Base-by-base conservation (phyloP, 495 filamentous ascomycete genomes). In the Penicillium verhagenii region DNA sequence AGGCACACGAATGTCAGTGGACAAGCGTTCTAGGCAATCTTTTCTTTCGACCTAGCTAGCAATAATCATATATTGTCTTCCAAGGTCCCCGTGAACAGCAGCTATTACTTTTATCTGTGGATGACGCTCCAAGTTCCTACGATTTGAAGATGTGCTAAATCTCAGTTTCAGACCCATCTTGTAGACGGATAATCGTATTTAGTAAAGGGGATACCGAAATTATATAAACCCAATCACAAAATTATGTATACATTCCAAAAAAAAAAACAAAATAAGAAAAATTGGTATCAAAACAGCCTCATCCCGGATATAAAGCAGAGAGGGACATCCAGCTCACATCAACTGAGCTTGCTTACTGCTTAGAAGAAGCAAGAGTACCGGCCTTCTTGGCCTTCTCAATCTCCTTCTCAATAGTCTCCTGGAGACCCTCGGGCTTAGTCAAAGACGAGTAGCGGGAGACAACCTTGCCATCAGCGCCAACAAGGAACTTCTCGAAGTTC, bases 401-500 rank as follows among this genome's bases (percentile, higher is more conserved):
- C 78, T 90, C 90, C 69, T 80, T 79, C 70, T 79, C 77, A 59
- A 96, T 71, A 35, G 33, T 16, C 78, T 90, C 90, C 81, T 92
- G 85, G 68, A 98, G 66, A 29, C 68, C 73, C 77, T 91, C 90
- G 0, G 94, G 94, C 82, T 91, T 96, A 10, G 87, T 90, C 11
- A 83, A 84, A 64, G 88, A 91, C 24, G 89, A 88, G 89, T 90
- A 97, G 42, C 94, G 72, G 6, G 73, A 77, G 65, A 85, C 88
- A 24, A 97, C 92, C 72, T 86, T 80, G 3, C 93, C 93, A 69
- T 96, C 90, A 50, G 80, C 79, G n/a, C 84, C 86, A 51, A 97
- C 78, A 58, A 98, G 73, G 71, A 96, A 97, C 82, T 98, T 98
- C 79, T 98, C 95, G 72, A 96, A 95, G 69, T 93, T 96, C 91